A percentile compares a stretch with the other conserved stretches of the same genome.
Conservation (phyloP, 805 yeast genomes). For the Saccharomycopsis capsularis region DNA sequence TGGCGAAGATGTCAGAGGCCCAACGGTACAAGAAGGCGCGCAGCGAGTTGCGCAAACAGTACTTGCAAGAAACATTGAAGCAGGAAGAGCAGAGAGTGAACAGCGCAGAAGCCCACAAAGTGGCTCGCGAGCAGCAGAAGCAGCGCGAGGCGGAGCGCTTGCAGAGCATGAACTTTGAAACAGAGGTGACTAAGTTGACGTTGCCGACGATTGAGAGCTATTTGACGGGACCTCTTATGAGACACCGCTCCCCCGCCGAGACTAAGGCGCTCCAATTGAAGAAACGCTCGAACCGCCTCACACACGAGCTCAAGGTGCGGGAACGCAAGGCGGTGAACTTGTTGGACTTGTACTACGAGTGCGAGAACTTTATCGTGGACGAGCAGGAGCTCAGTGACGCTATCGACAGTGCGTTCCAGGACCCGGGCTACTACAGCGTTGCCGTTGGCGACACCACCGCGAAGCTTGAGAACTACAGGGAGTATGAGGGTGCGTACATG, state of each 20-base stretch:
- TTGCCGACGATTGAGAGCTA: conserved; percentile 72
- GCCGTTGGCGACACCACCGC: conserved; percentile 2
- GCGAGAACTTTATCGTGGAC: conserved; percentile 62
- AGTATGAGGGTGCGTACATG: conserved; percentile 9
- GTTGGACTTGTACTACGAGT: conserved; percentile 64
- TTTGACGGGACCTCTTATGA: conserved; percentile 62
- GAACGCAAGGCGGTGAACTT: conserved; percentile 49
- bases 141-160: conserved; percentile 29
- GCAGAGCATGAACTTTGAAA: conserved; percentile 30
- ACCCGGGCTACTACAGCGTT: conserved; percentile 10
- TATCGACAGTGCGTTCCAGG: conserved; percentile 47
- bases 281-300: conserved; percentile 59
- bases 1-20: conserved; percentile 30
- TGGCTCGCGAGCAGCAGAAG: conserved; percentile 31
- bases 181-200: conserved; percentile 47
- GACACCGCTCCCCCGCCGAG: conserved; percentile 69
- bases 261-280: conserved; percentile 46
- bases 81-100: conserved; percentile 46
- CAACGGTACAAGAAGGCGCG: conserved; percentile 43
- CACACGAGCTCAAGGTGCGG: conserved; percentile 43
- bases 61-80: conserved; percentile 54
- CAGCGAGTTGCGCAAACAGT: conserved; percentile 65
- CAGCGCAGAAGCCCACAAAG: conserved; percentile 24
- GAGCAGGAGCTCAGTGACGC: conserved; percentile 57
- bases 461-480: conserved; percentile 3